These are phyloP conservation scores for Penicillium sp. DNA, from an alignment of 2,329 filamentous ascomycete genomes.

Conservation along the genomic window DNA sequence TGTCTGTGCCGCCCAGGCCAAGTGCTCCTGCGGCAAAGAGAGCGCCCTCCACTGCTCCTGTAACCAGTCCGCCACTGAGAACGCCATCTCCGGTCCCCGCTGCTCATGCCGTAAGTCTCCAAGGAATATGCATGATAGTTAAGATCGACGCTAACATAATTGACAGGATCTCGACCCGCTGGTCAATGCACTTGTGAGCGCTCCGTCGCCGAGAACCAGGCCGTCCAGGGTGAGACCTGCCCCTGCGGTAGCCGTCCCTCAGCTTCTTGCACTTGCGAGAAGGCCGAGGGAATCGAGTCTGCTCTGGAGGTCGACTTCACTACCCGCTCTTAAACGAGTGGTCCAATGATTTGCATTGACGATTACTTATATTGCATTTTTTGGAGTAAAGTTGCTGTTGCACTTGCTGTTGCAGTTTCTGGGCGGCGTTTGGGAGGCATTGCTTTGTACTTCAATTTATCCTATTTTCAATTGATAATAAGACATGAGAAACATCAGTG, in stretches of 20 bases:
- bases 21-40: constrained; percentile 88
- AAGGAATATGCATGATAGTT: neutral
- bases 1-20: constrained; percentile 62
- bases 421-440: neutral
- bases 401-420: neutral
- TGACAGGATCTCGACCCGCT: constrained; percentile 69
- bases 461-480: neutral
- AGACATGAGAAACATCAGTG: constrained; percentile 2
- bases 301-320: constrained; percentile 86
- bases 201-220: constrained; percentile 70
- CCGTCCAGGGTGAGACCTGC: constrained; percentile 66
- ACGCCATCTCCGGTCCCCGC: constrained; percentile 70
- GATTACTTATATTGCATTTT: no score
- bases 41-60: constrained; percentile 86
- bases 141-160: neutral
- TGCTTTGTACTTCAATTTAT: neutral
- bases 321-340: constrained; percentile 53
- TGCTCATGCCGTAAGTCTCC: constrained; percentile 74
- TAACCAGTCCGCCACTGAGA: constrained; percentile 75
- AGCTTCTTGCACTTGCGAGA: constrained; percentile 84
- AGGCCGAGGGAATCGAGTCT: constrained; percentile 64
- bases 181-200: constrained; percentile 83
- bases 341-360: neutral
- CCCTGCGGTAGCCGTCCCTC: constrained; percentile 75
- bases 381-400: no score